Evolutionary conservation across 1,139 yeast species (phyloP), one percentile per base, ranked within the genome.

Genomic region (Debaryomyces robertsiae): DNA sequence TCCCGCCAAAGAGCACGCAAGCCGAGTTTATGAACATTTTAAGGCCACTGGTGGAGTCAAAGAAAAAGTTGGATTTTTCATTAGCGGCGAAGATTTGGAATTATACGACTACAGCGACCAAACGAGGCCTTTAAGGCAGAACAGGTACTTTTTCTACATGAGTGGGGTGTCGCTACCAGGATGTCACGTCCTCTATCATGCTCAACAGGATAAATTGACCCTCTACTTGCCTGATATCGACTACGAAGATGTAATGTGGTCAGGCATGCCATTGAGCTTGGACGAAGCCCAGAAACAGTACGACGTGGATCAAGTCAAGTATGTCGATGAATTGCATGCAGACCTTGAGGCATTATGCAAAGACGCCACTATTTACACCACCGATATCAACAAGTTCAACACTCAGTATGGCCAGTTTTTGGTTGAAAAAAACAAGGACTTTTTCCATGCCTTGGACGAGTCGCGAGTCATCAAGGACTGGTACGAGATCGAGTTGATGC

Each of bases 221-320:
- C 67, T 91, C 34, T 91, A 85, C 57, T 70, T 93, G 40, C 97
- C 98, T 2, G 77, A 85, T 43, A 73, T 91, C 36, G 96, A 90
- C 58, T 67, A 77, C 39, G 98, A 93, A 35, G 96, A 88, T 58
- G 87, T 93, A 36, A 86, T 93, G 91, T 93, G 98, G 98, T 83
- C 94, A 43, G 98, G 98, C 0, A 60, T 84, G 63, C 98, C 98
- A 2, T 49, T 88, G 40, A 68, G 79, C 30, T 53, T 73, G n/a
- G 81, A 83, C 39, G 81, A 84, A 16, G 96, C 97, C 0, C 44
- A 62, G 36, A 58, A 66, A 14, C 73, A 70, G 46, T 93, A 67
- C 54, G 96, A 91, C 51, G 91, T 88, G 27, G 98, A 93, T 60
- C 83, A 79, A 31, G 95, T 91, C 42, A 66, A 78, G 48, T 86